Evolutionary conservation across 257 asterid species (phyloP).

Genomic region (Vinca minor): DNA sequence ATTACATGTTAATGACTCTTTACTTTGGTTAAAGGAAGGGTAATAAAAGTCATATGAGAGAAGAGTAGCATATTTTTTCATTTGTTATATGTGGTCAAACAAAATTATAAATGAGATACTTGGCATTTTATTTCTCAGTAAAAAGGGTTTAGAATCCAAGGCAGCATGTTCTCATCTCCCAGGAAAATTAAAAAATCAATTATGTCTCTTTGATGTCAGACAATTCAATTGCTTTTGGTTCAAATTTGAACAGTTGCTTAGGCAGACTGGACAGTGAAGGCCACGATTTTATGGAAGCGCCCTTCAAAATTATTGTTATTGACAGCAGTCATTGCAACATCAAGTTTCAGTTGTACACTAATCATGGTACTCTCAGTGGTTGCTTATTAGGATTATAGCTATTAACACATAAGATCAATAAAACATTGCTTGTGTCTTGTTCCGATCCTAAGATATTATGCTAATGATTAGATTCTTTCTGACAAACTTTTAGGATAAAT

Average conservation of each 20-base stretch:
- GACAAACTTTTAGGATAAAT: background rate
- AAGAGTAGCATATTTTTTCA: too few species aligned
- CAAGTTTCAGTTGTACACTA: background rate
- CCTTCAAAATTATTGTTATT: background rate
- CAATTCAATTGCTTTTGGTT: background rate
- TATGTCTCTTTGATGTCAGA: background rate
- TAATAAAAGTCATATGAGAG: too few species aligned
- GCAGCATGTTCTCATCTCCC: background rate
- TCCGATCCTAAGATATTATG: background rate
- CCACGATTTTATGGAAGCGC: background rate
- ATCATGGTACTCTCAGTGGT: background rate
- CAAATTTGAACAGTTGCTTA: constrained; percentile 2
- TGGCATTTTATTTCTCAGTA: too few species aligned
- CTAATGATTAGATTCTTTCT: background rate
- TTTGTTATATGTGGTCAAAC: too few species aligned
- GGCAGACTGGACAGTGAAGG: background rate
- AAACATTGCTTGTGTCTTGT: background rate
- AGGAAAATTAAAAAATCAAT: background rate
- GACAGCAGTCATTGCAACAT: background rate
- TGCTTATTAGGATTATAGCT: background rate
- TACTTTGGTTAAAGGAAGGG: too few species aligned
- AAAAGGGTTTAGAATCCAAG: background rate
- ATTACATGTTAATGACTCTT: too few species aligned
- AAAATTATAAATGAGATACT: too few species aligned
- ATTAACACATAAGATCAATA: background rate